Conservation (phyloP, 805 yeast species). For the Ogataea haglerorum region DNA sequence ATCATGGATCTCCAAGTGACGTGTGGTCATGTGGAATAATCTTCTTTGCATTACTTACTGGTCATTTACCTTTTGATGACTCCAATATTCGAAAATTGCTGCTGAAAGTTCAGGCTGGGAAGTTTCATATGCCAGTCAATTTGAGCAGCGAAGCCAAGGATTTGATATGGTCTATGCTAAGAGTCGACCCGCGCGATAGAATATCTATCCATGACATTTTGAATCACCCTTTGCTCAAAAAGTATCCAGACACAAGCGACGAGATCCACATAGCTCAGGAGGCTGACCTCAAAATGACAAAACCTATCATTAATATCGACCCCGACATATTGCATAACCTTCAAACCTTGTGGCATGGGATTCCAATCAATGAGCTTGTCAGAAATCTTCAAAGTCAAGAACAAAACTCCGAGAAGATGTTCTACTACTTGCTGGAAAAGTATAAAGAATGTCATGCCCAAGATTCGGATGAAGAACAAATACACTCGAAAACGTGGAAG, state of each 20-base stretch:
- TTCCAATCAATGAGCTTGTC: conserved; percentile 36
- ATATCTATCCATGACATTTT: conserved; percentile 65
- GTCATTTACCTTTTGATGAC: conserved; percentile 81
- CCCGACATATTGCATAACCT: conserved; percentile 50
- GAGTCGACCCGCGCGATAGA: conserved; percentile 69
- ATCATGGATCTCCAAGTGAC: conserved; percentile 83
- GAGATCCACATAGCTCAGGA: conserved; percentile 8
- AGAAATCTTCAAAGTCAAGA: conserved; percentile 25
- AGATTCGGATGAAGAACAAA: conserved; percentile 1
- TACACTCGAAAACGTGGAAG: conserved; percentile 3
- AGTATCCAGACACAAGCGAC: conserved; percentile 46
- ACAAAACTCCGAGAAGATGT: conserved; percentile 35
- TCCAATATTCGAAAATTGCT: conserved; percentile 69
- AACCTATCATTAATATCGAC: conserved; percentile 38
- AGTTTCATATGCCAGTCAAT: conserved; percentile 65
- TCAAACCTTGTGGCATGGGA: conserved; percentile 55
- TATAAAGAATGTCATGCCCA: conserved; percentile 31
- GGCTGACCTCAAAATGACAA: conserved; percentile 23
- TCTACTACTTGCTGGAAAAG: conserved; percentile 33
- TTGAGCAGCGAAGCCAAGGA: conserved; percentile 65
- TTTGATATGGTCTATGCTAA: conserved; percentile 60
- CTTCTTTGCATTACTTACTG: conserved; percentile 72
- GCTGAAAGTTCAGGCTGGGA: conserved; percentile 74
- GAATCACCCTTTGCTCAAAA: conserved; percentile 50
- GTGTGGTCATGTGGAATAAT: conserved; percentile 90